phyloP scores from a whole-genome alignment of 2,329 filamentous ascomycete species.

The Aspergillus hiratsukae region DNA sequence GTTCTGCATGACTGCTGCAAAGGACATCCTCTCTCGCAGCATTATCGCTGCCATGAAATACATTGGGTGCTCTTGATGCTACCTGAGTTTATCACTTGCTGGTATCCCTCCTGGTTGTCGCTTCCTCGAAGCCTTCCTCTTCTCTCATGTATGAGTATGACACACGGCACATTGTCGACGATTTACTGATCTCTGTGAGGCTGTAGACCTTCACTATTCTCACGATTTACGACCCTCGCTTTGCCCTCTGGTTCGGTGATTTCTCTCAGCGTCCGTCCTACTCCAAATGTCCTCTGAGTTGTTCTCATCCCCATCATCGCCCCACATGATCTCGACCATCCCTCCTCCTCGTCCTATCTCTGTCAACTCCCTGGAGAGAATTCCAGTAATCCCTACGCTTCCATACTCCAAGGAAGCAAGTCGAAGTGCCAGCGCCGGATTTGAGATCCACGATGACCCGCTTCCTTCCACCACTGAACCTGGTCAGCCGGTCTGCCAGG shows the following conservation, averaged over 20 bases:
- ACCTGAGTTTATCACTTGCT: slow-evolving; percentile 5
- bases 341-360: slow-evolving; percentile 30
- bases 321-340: slow-evolving; percentile 27
- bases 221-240: slow-evolving; percentile 14
- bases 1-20: slow-evolving; percentile 8
- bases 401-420: slow-evolving; percentile 19
- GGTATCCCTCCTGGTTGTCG: not conserved
- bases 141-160: slow-evolving; percentile 9
- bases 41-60: slow-evolving; percentile 22
- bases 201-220: slow-evolving; percentile 4
- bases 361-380: slow-evolving; percentile 28
- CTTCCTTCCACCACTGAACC: slow-evolving; percentile 16
- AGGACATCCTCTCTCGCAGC: slow-evolving; percentile 13
- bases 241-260: slow-evolving; percentile 9
- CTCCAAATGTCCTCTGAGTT: slow-evolving; percentile 13
- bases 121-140: not conserved
- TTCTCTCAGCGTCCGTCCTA: not conserved
- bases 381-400: slow-evolving; percentile 16
- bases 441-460: slow-evolving; percentile 21
- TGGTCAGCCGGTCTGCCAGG: slow-evolving; percentile 18
- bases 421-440: slow-evolving; percentile 24
- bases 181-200: not conserved
- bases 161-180: not conserved
- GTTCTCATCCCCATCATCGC: slow-evolving; percentile 9
- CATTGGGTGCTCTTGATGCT: slow-evolving; percentile 19